A percentile compares a stretch with the other conserved stretches of the same genome.
Evolutionary conservation across 1,284 basidiomycete species (phyloP).

Genomic region (Paramarasmius palmivorus): DNA sequence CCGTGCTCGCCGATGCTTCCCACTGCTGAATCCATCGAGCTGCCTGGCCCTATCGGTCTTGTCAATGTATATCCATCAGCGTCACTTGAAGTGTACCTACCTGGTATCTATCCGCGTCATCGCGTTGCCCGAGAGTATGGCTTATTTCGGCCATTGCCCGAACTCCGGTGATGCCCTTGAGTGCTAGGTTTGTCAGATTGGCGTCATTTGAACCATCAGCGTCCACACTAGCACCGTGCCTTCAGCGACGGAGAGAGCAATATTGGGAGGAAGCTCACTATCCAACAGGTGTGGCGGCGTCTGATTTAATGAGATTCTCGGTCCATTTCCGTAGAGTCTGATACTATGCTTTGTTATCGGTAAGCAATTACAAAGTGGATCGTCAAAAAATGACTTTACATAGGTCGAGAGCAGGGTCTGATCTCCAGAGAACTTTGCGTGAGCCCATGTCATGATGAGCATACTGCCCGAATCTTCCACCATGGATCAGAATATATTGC

Average conservation of each 20-base stretch:
- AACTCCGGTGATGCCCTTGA: conserved; percentile 14
- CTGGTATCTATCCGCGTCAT: background rate
- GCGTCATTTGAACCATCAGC: background rate
- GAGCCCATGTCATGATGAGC: conserved; percentile 39
- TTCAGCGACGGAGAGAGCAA: background rate
- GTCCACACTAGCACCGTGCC: background rate
- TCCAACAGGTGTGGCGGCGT: background rate
- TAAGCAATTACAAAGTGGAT: no score
- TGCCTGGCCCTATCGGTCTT: background rate
- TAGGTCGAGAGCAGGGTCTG: conserved; percentile 30
- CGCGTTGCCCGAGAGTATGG: background rate
- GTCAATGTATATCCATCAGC: no score
- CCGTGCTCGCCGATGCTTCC: background rate
- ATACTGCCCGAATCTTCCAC: conserved; percentile 37
- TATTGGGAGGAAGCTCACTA: background rate
- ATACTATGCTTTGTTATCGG: background rate
- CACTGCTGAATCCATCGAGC: background rate
- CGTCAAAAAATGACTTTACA: conserved; percentile 19
- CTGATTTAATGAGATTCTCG: background rate
- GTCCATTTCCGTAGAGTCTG: conserved; percentile 20
- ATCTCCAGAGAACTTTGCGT: conserved; percentile 37
- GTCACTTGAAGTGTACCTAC: no score
- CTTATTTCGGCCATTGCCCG: conserved; percentile 8
- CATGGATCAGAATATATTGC: conserved; percentile 2
- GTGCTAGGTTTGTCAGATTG: conserved; percentile 13